A percentile compares a stretch with the other conserved stretches of the same genome.
phyloP scores from a whole-genome alignment of 176 grass and related monocot genomes.

The Raddia guianensis region DNA sequence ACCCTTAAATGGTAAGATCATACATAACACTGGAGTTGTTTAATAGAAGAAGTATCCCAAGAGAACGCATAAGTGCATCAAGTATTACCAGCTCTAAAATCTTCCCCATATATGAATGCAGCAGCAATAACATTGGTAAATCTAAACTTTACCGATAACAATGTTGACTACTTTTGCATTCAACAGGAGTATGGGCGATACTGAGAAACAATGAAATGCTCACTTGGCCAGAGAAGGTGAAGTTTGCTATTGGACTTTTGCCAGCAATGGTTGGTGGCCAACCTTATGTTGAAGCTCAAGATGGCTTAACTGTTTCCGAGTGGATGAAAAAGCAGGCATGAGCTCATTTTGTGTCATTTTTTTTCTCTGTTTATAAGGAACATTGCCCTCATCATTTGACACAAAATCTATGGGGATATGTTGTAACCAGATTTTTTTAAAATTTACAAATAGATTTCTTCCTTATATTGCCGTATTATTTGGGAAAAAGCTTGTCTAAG shows the following conservation, averaged over 20 bases:
- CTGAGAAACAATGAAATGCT: constrained; percentile 97
- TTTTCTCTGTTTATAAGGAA: background rate
- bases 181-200: constrained; percentile 93
- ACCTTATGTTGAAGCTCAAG: constrained; percentile 98
- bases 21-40: constrained; percentile 1
- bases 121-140: constrained; percentile 4
- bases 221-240: constrained; percentile 96
- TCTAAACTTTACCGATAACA: constrained; percentile 14
- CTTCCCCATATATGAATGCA: constrained; percentile 22
- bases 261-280: constrained; percentile 92
- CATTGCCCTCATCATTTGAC: constrained; percentile 16
- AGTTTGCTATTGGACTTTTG: constrained; percentile 97
- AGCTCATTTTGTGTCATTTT: constrained; percentile 1
- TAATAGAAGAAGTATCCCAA: constrained; percentile 1
- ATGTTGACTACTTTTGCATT: constrained; percentile 32
- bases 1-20: constrained; percentile 77
- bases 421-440: background rate
- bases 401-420: background rate
- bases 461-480: constrained; percentile 36
- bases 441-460: background rate
- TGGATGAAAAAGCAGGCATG: constrained; percentile 96
- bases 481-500: background rate
- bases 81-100: background rate
- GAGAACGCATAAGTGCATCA: constrained; percentile 23
- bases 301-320: constrained; percentile 79